Evolutionary conservation across 1,139 yeast genomes (phyloP).

Genomic region (Yamadazyma epiphylla): DNA sequence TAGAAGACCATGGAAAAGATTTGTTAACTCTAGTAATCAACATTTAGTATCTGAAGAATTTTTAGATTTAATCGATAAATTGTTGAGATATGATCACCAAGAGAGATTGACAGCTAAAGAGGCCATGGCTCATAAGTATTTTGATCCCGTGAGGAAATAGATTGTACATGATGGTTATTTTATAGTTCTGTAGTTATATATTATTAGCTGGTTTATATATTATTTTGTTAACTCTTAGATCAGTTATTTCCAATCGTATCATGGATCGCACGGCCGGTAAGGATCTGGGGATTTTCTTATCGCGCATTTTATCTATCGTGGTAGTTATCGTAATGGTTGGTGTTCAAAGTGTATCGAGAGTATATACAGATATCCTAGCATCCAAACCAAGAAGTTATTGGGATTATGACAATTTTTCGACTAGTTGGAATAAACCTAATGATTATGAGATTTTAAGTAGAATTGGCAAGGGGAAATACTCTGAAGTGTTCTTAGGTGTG

Average conservation of each 20-base stretch:
- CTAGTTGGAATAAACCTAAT: constrained; percentile 43
- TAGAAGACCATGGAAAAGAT: constrained; percentile 65
- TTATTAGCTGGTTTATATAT: too few relatives aligned
- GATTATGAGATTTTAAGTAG: constrained; percentile 42
- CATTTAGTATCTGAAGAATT: constrained; percentile 59
- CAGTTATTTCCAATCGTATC: too few relatives aligned
- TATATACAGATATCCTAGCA: constrained; percentile 39
- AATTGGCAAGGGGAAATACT: constrained; percentile 44
- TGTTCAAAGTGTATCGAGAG: constrained; percentile 21
- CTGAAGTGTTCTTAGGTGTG: constrained; percentile 43
- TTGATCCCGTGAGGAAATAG: constrained; percentile 29
- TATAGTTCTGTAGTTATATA: too few relatives aligned
- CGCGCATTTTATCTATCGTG: too few relatives aligned
- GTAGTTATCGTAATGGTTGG: too few relatives aligned
- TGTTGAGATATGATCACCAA: constrained; percentile 69
- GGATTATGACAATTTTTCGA: constrained; percentile 43
- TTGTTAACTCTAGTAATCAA: constrained; percentile 48
- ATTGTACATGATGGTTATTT: too few relatives aligned
- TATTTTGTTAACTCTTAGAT: too few relatives aligned
- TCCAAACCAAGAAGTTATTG: constrained; percentile 40
- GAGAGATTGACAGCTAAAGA: constrained; percentile 73
- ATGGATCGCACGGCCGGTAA: too few relatives aligned
- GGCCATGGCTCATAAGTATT: constrained; percentile 80
- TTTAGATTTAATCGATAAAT: constrained; percentile 60
- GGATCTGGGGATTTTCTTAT: too few relatives aligned